Evolutionary conservation across 164 flowering plant species (phyloP).

Genomic region (Hamamelis virginiana): DNA sequence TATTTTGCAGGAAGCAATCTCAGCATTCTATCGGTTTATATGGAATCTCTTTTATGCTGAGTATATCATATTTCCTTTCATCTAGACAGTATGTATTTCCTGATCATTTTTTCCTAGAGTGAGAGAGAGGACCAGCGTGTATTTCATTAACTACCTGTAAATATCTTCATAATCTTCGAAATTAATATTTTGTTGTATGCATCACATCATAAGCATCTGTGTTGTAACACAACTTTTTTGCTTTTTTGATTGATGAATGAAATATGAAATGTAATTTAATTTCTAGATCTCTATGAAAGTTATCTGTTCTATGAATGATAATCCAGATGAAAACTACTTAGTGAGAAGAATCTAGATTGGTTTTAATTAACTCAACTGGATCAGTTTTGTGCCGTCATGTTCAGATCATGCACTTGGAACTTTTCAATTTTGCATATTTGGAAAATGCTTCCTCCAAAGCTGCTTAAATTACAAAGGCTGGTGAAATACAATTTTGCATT

Average conservation of each 20-base stretch:
- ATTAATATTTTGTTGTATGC: neutral
- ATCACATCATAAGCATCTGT: neutral
- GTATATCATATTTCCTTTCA: slow-evolving; percentile 81
- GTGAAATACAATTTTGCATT: too few relatives aligned
- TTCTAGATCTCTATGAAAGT: neutral
- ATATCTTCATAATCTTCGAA: neutral
- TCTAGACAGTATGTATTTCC: slow-evolving; percentile 25
- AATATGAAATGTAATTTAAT: neutral
- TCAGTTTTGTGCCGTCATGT: too few relatives aligned
- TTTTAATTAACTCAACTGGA: too few relatives aligned
- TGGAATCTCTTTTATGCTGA: slow-evolving; percentile 97
- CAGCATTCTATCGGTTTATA: slow-evolving; percentile 74
- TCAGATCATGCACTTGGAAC: too few relatives aligned
- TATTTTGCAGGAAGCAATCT: slow-evolving; percentile 78
- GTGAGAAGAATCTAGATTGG: too few relatives aligned
- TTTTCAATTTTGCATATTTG: too few relatives aligned
- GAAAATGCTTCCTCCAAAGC: too few relatives aligned
- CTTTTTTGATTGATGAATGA: neutral
- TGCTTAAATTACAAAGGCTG: too few relatives aligned
- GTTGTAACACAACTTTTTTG: neutral
- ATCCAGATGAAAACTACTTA: neutral
- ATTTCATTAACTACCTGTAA: neutral
- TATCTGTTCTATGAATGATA: neutral
- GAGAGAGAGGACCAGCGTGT: neutral
- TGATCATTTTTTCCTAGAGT: neutral